Conservation (phyloP, 768 basidiomycete genomes). For the Candolleomyces efflorescens region DNA sequence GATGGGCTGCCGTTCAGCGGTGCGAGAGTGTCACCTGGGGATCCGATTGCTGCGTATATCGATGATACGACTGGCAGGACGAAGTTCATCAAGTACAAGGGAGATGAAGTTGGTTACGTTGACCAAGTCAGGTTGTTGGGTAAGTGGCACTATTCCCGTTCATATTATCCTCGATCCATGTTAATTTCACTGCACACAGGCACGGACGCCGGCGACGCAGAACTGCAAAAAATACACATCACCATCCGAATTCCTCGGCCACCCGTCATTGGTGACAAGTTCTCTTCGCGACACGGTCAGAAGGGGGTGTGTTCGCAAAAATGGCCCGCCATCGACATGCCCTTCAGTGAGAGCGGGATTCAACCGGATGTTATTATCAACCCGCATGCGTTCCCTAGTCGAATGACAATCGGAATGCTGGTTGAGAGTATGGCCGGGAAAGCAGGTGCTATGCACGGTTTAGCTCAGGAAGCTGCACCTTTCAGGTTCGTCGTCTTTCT, state of each 20-base stretch:
- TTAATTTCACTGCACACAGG: constrained; percentile 38
- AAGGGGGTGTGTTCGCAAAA: constrained; percentile 99
- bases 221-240: constrained; percentile 90
- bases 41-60: constrained; percentile 80
- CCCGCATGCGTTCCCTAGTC: constrained; percentile 97
- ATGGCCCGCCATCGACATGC: constrained; percentile 98
- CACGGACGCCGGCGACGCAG: constrained; percentile 80
- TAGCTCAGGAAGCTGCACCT: constrained; percentile 97
- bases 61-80: constrained; percentile 85
- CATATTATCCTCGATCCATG: background rate
- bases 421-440: constrained; percentile 99
- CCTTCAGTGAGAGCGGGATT: constrained; percentile 97
- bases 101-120: constrained; percentile 86
- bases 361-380: constrained; percentile 99
- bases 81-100: constrained; percentile 90
- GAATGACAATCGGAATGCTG: constrained; percentile 99
- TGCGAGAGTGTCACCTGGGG: constrained; percentile 61
- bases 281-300: constrained; percentile 97
- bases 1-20: constrained; percentile 90
- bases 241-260: constrained; percentile 90
- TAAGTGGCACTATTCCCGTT: constrained; percentile 32
- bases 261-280: constrained; percentile 98
- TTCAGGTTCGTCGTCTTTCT: constrained; percentile 68
- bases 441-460: constrained; percentile 95
- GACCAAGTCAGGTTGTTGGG: constrained; percentile 91